A percentile compares a stretch with the other conserved stretches of the same genome.
Conservation (phyloP, 768 basidiomycete genomes). For the Suillus discolor region DNA sequence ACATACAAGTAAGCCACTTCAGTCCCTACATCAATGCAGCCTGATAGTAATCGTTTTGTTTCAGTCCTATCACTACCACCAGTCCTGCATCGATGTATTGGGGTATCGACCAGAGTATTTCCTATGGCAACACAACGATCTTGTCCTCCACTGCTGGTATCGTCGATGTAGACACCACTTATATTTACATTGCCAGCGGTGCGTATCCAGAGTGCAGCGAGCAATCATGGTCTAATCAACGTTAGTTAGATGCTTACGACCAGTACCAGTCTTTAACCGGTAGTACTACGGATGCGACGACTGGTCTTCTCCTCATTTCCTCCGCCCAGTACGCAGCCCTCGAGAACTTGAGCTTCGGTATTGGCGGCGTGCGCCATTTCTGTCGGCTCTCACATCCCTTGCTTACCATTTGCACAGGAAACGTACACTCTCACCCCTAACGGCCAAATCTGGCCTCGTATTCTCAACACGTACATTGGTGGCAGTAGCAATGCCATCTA, state of each 20-base stretch:
- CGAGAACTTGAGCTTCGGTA: conserved; percentile 11
- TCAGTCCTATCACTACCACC: conserved; percentile 30
- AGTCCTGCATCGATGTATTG: conserved; percentile 52
- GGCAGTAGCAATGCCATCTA: conserved; percentile 45
- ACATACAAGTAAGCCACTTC: conserved; percentile 40
- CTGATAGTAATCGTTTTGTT: not conserved
- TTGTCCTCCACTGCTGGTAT: conserved; percentile 52
- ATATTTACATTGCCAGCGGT: conserved; percentile 48
- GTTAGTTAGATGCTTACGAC: conserved; percentile 26
- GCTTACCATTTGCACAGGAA: conserved; percentile 14
- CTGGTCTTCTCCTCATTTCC: conserved; percentile 18
- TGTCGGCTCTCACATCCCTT: not conserved
- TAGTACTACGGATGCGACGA: conserved; percentile 15
- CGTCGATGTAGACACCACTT: conserved; percentile 62
- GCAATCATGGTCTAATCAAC: conserved; percentile 4
- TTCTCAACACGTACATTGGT: conserved; percentile 47
- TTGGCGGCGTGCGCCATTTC: conserved; percentile 1
- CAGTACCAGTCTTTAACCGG: conserved; percentile 21
- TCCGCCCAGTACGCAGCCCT: conserved; percentile 8
- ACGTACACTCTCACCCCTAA: conserved; percentile 46
- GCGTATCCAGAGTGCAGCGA: conserved; percentile 11
- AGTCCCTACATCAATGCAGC: not conserved
- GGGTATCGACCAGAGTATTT: conserved; percentile 38
- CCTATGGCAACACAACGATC: conserved; percentile 51
- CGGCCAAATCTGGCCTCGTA: conserved; percentile 43